phyloP scores from a whole-genome alignment of 768 basidiomycete species.

The Hygrophorus russula region DNA sequence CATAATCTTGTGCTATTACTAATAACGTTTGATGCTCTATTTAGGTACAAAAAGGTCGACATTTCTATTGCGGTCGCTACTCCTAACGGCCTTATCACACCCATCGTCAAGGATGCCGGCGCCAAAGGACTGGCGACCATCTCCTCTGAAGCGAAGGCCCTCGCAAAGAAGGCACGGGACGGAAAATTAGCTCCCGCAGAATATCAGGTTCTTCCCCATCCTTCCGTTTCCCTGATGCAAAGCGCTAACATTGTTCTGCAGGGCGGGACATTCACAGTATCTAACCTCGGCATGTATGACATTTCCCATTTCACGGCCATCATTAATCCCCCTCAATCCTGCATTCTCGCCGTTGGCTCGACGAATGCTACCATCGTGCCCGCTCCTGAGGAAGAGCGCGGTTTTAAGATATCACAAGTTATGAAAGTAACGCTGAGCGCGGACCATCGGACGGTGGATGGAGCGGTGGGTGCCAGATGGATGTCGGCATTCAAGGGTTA shows the following conservation, averaged over 20 bases:
- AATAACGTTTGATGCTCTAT: not conserved
- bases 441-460: conserved; percentile 94
- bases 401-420: conserved; percentile 83
- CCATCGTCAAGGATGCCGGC: conserved; percentile 90
- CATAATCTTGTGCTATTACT: not conserved
- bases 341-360: conserved; percentile 91
- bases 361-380: conserved; percentile 81
- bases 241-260: conserved; percentile 16
- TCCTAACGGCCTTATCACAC: conserved; percentile 91
- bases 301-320: conserved; percentile 96
- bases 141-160: conserved; percentile 82
- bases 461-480: conserved; percentile 92
- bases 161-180: conserved; percentile 94
- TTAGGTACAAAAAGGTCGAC: conserved; percentile 91
- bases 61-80: conserved; percentile 97
- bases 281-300: conserved; percentile 97
- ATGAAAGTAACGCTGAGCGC: conserved; percentile 96
- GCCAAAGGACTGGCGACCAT: conserved; percentile 88
- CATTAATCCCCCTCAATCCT: conserved; percentile 97
- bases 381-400: conserved; percentile 82
- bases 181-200: conserved; percentile 92
- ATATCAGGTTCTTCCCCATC: conserved; percentile 62
- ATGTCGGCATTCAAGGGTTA: conserved; percentile 89
- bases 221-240: not conserved
- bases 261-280: conserved; percentile 98